Percentiles rank a stretch among this genome's conserved stretches.
Conservation (phyloP, 768 basidiomycete genomes). For the Suillus fuscotomentosus region DNA sequence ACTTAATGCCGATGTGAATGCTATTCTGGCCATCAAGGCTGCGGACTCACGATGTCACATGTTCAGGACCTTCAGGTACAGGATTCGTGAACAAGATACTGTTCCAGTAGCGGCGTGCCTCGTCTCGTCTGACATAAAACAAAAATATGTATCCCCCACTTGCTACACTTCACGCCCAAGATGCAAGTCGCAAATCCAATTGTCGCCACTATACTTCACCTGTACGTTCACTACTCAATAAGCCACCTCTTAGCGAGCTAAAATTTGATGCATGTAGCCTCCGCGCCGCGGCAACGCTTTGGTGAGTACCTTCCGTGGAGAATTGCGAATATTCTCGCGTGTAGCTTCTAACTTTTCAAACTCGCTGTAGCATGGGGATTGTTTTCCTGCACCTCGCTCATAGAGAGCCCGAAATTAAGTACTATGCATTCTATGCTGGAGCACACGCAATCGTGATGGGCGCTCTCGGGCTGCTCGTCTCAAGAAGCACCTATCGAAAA, state of each 20-base stretch:
- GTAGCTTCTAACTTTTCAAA: neutral
- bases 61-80: neutral
- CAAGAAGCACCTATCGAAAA: neutral
- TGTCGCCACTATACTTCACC: neutral
- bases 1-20: neutral
- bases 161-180: neutral
- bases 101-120: too few species aligned
- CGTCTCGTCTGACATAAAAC: neutral
- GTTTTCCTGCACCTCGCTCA: neutral
- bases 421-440: conserved; percentile 1
- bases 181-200: neutral
- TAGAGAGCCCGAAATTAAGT: neutral
- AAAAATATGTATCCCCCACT: neutral
- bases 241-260: too few species aligned
- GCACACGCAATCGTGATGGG: neutral
- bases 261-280: neutral
- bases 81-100: too few species aligned
- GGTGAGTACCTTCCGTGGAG: neutral
- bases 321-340: neutral
- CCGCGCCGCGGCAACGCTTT: neutral
- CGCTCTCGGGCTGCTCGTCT: neutral
- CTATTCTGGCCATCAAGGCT: neutral
- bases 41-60: neutral
- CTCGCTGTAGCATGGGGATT: neutral
- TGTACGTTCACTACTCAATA: neutral